phyloP scores from a whole-genome alignment of 352 stramenopile species.

The Globisporangium heterothallicum region DNA sequence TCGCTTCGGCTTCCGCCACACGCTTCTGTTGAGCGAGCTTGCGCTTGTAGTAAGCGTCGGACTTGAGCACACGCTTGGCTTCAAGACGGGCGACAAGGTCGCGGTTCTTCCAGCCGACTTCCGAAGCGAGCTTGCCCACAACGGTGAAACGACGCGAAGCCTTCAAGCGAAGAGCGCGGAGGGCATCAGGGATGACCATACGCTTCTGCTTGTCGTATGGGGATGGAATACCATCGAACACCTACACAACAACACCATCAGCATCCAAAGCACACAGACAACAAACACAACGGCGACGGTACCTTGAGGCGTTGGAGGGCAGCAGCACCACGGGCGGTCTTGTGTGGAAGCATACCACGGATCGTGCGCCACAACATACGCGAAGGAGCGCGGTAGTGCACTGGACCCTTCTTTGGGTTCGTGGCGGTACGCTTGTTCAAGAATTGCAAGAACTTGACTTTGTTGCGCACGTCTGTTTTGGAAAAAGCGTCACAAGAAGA shows the following conservation, averaged over 20 bases:
- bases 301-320: constrained; percentile 95
- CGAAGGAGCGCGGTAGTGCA: constrained; percentile 97
- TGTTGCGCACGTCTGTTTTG: constrained; percentile 90
- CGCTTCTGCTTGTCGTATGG: constrained; percentile 99
- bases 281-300: constrained; percentile 8
- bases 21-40: constrained; percentile 93
- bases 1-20: constrained; percentile 77
- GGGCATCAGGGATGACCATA: constrained; percentile 96
- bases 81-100: constrained; percentile 94
- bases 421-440: constrained; percentile 98
- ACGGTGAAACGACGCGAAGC: constrained; percentile 93
- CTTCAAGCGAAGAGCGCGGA: constrained; percentile 93
- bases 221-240: constrained; percentile 98
- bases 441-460: constrained; percentile 98
- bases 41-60: constrained; percentile 97
- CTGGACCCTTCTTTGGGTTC: constrained; percentile 96
- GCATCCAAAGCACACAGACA: not conserved
- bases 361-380: constrained; percentile 91
- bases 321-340: constrained; percentile 94
- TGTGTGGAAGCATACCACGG: constrained; percentile 99
- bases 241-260: constrained; percentile 28
- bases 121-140: constrained; percentile 91
- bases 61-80: constrained; percentile 91
- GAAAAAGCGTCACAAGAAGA: constrained; percentile 19
- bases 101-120: constrained; percentile 97